Conservation (phyloP, 2,329 filamentous ascomycete species). For the Aspergillus aculeatinus region DNA sequence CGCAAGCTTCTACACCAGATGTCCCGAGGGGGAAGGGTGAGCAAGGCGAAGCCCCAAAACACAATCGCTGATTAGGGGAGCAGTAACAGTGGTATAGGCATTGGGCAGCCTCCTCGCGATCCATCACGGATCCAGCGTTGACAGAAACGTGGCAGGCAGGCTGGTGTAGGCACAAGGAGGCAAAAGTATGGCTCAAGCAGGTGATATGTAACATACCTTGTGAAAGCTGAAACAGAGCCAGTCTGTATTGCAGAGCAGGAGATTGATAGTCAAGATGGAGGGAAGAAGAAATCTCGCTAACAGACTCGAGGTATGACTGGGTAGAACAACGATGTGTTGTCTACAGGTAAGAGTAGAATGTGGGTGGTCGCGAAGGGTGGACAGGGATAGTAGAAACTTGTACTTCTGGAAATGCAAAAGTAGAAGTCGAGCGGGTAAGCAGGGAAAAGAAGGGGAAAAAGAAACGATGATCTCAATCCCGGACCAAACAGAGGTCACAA, state of each 20-base stretch:
- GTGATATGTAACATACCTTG: constrained; percentile 26
- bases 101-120: background rate
- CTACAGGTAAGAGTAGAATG: constrained; percentile 12
- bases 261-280: background rate
- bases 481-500: constrained; percentile 3
- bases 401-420: constrained; percentile 22
- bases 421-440: constrained; percentile 24
- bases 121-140: constrained; percentile 2
- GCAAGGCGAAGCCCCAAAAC: constrained; percentile 1
- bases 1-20: constrained; percentile 14
- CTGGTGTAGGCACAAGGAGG: constrained; percentile 20
- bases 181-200: constrained; percentile 17
- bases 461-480: constrained; percentile 14
- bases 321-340: constrained; percentile 7
- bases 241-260: constrained; percentile 8
- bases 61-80: constrained; percentile 2
- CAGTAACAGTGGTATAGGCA: background rate
- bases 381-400: constrained; percentile 31
- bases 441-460: constrained; percentile 4
- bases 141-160: constrained; percentile 17
- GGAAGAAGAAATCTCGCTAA: background rate
- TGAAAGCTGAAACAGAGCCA: constrained; percentile 14
- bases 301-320: background rate
- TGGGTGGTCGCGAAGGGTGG: constrained; percentile 27
- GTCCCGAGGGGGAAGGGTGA: constrained; percentile 5